These are phyloP conservation scores for Chalaropsis ovoidea DNA, from an alignment of 2,329 filamentous ascomycete species.

Conservation along the genomic window DNA sequence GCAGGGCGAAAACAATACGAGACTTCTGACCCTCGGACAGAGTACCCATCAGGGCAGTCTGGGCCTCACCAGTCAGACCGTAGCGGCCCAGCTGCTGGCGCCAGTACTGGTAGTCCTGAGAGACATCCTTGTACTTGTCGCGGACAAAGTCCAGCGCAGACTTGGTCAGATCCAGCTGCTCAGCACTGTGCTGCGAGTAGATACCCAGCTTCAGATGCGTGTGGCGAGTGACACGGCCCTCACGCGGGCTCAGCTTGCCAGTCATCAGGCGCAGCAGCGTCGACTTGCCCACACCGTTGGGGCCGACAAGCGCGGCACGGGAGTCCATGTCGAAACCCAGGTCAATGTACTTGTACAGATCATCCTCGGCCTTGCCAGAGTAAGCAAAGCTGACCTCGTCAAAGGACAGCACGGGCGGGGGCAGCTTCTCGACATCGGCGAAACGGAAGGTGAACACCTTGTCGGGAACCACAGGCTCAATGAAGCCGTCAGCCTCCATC, in stretches of 20 bases:
- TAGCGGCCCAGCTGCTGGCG: slow-evolving; percentile 93
- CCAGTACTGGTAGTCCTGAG: slow-evolving; percentile 99
- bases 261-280: slow-evolving; percentile 95
- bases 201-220: slow-evolving; percentile 97
- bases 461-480: slow-evolving; percentile 78
- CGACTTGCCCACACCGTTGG: slow-evolving; percentile 98
- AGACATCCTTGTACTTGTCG: slow-evolving; percentile 81
- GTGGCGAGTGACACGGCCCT: slow-evolving; percentile 75
- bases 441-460: slow-evolving; percentile 95
- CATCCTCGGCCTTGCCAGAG: slow-evolving; percentile 78
- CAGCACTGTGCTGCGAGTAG: slow-evolving; percentile 96
- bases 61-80: slow-evolving; percentile 81
- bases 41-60: slow-evolving; percentile 96
- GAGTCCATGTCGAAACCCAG: slow-evolving; percentile 99
- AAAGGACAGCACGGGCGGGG: slow-evolving; percentile 89
- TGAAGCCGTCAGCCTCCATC: slow-evolving; percentile 99
- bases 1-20: slow-evolving; percentile 91
- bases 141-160: slow-evolving; percentile 94
- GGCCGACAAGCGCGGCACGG: slow-evolving; percentile 88
- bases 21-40: slow-evolving; percentile 96
- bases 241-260: slow-evolving; percentile 77
- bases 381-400: slow-evolving; percentile 98
- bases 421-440: slow-evolving; percentile 98
- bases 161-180: slow-evolving; percentile 97
- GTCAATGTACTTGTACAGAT: slow-evolving; percentile 91